Evolutionary conservation across 768 basidiomycete species (phyloP), one percentile per base, ranked within the genome.

Genomic region (Mycena capillaripes): DNA sequence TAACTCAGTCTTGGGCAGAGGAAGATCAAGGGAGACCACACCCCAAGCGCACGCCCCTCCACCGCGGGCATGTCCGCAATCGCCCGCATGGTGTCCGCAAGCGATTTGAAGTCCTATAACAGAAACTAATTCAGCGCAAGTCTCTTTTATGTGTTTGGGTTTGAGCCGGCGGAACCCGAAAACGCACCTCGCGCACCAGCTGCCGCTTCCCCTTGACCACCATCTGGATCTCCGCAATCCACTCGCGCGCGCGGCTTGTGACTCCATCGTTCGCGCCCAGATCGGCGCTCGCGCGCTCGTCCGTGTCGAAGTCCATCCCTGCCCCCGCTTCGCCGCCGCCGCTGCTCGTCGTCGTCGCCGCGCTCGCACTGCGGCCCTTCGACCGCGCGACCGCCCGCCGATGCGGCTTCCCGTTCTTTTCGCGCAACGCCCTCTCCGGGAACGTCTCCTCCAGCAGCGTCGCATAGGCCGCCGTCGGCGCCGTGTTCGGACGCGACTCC

Each of bases 371-470:
- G 42, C 38, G 25, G 9, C 27, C 64, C 42, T 44, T 44, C 42
- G 42, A 44, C 42, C 9, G 19, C 42, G 42, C 42, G 16, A 16
- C 17, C 40, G 42, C 42, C 14, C 14, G n/a, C 17, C 16, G 19
- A 44, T 44, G 16, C 42, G 60, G 63, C 58, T 70, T 70, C 56
- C 27, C 25, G 2, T 66, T 67, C 59, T 70, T 70, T 8, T 66
- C 73, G 25, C 73, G 61, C 66, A 56, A 9, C 38, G 16, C 61
- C 23, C 65, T 68, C 48, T 70, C 73, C 32, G 70, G 70, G 21
- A 75, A 75, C 27, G 62, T 19, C 10, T 75, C 70, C 66, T 71
- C 73, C 27, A 75, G 53, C 57, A 55, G 64, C 60, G n/a, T 36
- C 8, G 50, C 7, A 42, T 74, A 74, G 29, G 52, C 65, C 36